Base-by-base conservation (phyloP, 495 filamentous ascomycete species). In the Penicillium roqueforti region DNA sequence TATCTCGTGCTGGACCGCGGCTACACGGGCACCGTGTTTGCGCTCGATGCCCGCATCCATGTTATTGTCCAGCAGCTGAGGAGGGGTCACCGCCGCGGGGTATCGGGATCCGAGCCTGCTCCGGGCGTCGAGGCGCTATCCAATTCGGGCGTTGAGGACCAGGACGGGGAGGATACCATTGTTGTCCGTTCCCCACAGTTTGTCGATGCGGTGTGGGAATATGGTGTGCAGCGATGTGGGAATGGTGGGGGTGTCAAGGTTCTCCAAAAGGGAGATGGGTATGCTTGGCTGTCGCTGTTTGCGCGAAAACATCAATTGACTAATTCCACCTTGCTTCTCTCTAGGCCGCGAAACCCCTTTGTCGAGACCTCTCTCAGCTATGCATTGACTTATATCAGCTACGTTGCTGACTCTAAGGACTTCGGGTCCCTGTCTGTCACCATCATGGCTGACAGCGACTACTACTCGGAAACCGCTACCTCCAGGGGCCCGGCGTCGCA, bases 131-230 rank as follows among this genome's bases (percentile, higher is more conserved):
- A 65, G 32, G 51, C 43, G 6, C 50, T 53, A 6, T 20, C 51
- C n/a, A n/a, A 9, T 11, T 19, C 19, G 26, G 9, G 53, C 47
- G 39, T 49, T 16, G 60, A 63, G 39, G 67, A 68, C 13, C 53
- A 59, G 23, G 68, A 71, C 14, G 53, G 59, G 3, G 80, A 84
- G 57, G 79, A 72, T 20, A 70, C 59, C 9, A 86, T 96, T 52
- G 78, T 91, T 47, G 92, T 98, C 38, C 82, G 83, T 53, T 95
- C 90, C 36, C 95, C 93, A 26, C 93, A 98, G 68, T 98, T 98
- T 68, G 70, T 78, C 18, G 83, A 87, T 56, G 89, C 92, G 14
- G 75, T 85, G 54, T 98, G 93, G 93, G 81, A 83, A 44, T 97
- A 97, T 70, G 79, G 83, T 31, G 86, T 90, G 58, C 76, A 84